Conservation (phyloP, 2,329 filamentous ascomycete genomes). For the Colletotrichum karsti region DNA sequence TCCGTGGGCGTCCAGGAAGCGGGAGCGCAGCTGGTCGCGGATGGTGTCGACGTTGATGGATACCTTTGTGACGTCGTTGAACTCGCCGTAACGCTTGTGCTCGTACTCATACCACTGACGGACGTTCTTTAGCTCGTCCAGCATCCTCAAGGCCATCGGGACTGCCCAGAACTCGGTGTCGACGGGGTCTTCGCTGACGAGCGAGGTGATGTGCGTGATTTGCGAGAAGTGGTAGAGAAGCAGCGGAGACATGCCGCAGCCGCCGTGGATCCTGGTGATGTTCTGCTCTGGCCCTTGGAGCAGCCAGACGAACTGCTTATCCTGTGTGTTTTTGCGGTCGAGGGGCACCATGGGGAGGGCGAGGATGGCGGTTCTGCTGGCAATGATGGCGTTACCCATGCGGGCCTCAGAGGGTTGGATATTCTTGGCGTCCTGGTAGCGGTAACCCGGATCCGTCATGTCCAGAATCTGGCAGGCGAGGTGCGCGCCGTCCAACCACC, state of each 20-base stretch:
- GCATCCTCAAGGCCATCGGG: conserved; percentile 34
- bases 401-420: conserved; percentile 44
- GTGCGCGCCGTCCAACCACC: conserved; percentile 48
- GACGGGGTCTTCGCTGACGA: conserved; percentile 31
- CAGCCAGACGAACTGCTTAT: conserved; percentile 47
- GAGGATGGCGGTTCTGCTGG: conserved; percentile 47
- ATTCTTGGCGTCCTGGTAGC: conserved; percentile 44
- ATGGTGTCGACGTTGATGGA: neutral
- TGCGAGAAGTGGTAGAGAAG: conserved; percentile 47
- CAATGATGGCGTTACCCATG: conserved; percentile 48
- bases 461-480: conserved; percentile 45
- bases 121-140: conserved; percentile 33
- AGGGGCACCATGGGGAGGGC: conserved; percentile 48
- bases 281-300: conserved; percentile 45
- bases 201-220: conserved; percentile 46
- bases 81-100: neutral
- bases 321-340: conserved; percentile 35
- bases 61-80: neutral
- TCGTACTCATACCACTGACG: conserved; percentile 24
- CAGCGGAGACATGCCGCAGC: conserved; percentile 50
- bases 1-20: neutral
- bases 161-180: neutral
- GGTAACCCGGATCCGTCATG: conserved; percentile 42
- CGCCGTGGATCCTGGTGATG: conserved; percentile 48
- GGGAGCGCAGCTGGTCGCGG: neutral